These are phyloP conservation scores for Lactarius akahatsu DNA, from an alignment of 768 basidiomycete species.

Conservation along the genomic window DNA sequence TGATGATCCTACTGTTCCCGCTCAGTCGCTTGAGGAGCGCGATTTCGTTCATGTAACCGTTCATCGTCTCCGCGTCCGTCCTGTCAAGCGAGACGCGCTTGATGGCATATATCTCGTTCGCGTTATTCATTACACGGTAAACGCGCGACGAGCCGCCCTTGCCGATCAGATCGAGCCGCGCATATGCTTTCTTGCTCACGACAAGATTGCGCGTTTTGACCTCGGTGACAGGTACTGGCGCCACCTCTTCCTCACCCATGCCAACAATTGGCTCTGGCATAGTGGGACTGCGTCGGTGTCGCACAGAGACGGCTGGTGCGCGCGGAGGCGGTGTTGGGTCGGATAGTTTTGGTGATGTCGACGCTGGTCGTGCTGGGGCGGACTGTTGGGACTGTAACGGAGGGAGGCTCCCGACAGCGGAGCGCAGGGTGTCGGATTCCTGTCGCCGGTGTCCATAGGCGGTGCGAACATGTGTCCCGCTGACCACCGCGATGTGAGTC, in stretches of 20 bases:
- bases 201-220: constrained; percentile 27
- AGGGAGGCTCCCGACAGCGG: constrained; percentile 38
- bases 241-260: constrained; percentile 42
- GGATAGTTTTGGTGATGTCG: constrained; percentile 22
- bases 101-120: constrained; percentile 81
- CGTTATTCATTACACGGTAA: constrained; percentile 79
- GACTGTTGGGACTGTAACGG: constrained; percentile 4
- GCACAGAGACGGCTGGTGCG: constrained; percentile 28
- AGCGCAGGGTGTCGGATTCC: constrained; percentile 76
- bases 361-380: constrained; percentile 19
- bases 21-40: constrained; percentile 88
- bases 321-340: constrained; percentile 20
- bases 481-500: constrained; percentile 36
- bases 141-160: constrained; percentile 96
- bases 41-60: constrained; percentile 96
- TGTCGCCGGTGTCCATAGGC: constrained; percentile 57
- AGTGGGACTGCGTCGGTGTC: constrained; percentile 69
- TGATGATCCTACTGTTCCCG: constrained; percentile 90
- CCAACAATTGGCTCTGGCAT: constrained; percentile 47
- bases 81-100: constrained; percentile 91
- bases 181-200: constrained; percentile 75
- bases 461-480: constrained; percentile 35
- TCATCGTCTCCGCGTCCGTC: constrained; percentile 85
- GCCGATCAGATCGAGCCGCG: constrained; percentile 84
- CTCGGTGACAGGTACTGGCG: constrained; percentile 21